Evolutionary conservation across 768 basidiomycete species (phyloP).

Genomic region (Termitomyces sp.): DNA sequence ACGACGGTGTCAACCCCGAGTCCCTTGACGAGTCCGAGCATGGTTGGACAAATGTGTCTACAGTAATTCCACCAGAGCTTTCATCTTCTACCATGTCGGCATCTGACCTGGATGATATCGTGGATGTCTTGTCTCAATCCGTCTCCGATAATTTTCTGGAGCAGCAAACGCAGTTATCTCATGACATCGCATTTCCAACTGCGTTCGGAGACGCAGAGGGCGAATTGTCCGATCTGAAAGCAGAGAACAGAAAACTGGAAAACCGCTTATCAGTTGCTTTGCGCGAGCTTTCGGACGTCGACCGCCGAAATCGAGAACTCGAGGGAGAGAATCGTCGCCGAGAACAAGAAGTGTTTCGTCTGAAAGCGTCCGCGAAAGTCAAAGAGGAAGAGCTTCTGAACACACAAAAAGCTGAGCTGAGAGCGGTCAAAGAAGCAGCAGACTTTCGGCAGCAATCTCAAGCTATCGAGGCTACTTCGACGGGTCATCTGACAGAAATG

Average conservation of each 20-base stretch:
- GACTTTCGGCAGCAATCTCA: neutral
- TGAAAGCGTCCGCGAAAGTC: neutral
- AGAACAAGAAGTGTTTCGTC: neutral
- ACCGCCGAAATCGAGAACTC: constrained; percentile 5
- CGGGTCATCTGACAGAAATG: neutral
- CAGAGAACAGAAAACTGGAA: neutral
- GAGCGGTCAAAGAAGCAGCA: neutral
- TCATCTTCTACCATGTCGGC: neutral
- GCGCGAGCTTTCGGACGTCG: constrained; percentile 1
- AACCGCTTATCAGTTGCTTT: neutral
- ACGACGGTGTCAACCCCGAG: neutral
- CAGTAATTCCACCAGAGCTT: neutral
- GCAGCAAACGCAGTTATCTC: neutral
- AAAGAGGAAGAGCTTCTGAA: neutral
- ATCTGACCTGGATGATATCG: neutral
- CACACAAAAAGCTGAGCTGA: neutral
- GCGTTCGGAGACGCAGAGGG: neutral
- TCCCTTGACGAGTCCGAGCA: neutral
- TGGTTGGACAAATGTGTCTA: neutral
- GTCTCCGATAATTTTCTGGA: neutral
- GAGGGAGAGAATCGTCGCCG: constrained; percentile 5
- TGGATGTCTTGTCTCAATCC: neutral
- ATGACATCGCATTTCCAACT: neutral
- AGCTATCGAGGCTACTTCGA: neutral
- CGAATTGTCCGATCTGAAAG: neutral